Evolutionary conservation across 169 alveolate genomes (phyloP).

Genomic region (Plasmodium gonderi): DNA sequence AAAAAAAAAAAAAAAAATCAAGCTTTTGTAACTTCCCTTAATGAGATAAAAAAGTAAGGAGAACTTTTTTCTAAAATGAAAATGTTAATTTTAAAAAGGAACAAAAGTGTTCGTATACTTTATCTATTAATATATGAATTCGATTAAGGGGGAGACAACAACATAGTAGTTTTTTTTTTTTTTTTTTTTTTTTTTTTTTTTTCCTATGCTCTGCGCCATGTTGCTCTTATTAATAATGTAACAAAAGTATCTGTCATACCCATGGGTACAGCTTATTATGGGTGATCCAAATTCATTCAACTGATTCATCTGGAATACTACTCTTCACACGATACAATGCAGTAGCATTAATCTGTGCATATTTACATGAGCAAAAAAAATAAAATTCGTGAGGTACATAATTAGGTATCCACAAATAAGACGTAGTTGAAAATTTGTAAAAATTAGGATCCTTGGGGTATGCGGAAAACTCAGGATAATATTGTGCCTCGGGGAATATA

Average conservation of each 20-base stretch:
- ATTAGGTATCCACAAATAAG: slow-evolving; percentile 54
- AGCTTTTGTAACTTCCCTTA: not conserved
- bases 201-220: too few relatives aligned
- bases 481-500: slow-evolving; percentile 39
- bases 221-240: too few relatives aligned
- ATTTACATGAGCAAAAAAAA: slow-evolving; percentile 13
- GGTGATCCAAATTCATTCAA: too few relatives aligned
- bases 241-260: too few relatives aligned
- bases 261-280: too few relatives aligned
- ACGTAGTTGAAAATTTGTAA: slow-evolving; percentile 14
- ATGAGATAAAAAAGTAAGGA: not conserved
- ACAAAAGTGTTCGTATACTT: not conserved
- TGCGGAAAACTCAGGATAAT: slow-evolving; percentile 46
- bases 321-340: not conserved
- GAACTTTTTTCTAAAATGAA: not conserved
- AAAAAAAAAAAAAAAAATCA: not conserved
- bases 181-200: too few relatives aligned
- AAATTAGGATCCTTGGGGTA: slow-evolving; percentile 18
- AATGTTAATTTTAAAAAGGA: not conserved
- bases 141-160: too few relatives aligned
- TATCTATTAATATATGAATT: not conserved
- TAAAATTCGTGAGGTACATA: not conserved
- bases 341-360: not conserved
- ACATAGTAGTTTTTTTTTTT: too few relatives aligned
- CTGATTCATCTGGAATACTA: not conserved